These are phyloP conservation scores for Apiospora pterosperma DNA, from an alignment of 2,329 filamentous ascomycete genomes.

Conservation along the genomic window DNA sequence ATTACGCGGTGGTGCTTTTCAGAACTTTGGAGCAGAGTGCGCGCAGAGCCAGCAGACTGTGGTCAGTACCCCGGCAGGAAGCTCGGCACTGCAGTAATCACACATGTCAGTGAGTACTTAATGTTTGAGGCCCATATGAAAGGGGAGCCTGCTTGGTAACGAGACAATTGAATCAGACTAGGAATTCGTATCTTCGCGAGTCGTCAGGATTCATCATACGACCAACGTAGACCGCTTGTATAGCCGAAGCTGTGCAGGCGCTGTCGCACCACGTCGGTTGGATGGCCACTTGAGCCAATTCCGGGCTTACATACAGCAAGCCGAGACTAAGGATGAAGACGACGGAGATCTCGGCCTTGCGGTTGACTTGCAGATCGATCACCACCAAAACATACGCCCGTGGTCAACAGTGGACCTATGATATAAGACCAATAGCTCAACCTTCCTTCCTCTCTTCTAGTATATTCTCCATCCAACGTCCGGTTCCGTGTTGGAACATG, in stretches of 20 bases:
- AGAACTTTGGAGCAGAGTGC: conserved; percentile 8
- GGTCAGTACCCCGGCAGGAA: conserved; percentile 8
- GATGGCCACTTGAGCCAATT: background rate
- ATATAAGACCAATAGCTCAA: background rate
- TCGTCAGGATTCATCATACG: background rate
- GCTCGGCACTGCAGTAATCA: conserved; percentile 5
- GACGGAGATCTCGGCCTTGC: conserved; percentile 4
- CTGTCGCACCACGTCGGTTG: background rate
- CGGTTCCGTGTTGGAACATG: conserved; percentile 7
- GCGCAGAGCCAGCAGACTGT: conserved; percentile 9
- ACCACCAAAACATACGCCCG: conserved; percentile 10
- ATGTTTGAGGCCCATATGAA: background rate
- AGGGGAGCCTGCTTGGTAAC: background rate
- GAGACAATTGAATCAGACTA: background rate
- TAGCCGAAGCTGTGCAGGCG: background rate
- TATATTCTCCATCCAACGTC: background rate
- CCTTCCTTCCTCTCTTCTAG: background rate
- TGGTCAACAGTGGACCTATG: background rate
- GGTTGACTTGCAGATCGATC: conserved; percentile 9
- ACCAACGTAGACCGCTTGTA: background rate
- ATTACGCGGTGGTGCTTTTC: conserved; percentile 4
- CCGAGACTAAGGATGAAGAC: conserved; percentile 7
- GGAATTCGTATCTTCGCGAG: background rate
- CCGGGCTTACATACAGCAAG: background rate
- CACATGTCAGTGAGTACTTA: background rate